Evolutionary conservation across 352 stramenopile species (phyloP), one percentile per base, ranked within the genome.

Genomic region (Peronospora tabacina): DNA sequence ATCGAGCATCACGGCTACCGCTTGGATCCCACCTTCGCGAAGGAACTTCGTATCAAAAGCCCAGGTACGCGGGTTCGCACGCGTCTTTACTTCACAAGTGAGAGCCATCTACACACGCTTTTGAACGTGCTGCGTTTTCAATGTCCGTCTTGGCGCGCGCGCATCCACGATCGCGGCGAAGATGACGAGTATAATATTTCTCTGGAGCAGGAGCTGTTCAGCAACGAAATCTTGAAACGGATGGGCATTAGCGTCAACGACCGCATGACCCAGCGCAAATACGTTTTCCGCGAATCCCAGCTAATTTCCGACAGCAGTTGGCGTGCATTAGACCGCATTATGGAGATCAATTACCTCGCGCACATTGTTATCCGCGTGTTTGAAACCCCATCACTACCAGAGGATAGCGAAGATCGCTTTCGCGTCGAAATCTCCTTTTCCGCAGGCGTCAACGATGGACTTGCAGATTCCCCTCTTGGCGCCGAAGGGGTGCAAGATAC

Each of bases 331-430:
- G 75, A 96, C 44, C 84, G 91, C 44, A 73, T 97, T 34, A 79
- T 77, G 10, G 96, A 99, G 68, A 79, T 99, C 35, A 98, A 97
- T 65, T 99, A 99, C 60, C 68, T 99, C 6, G 98, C 96, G 13
- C 97, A 99, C 55, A 88, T 99, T 45, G 90, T 99, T 2, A 97
- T 99, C 42, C 90, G 96, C 15, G 78, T 99, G 30, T 99, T 99
- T 47, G 97, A 99, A 76, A 91, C 98, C 44, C 84, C 82, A 13
- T 80, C 69, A 49, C 55, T 90, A 2, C 74, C 87, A 19, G 80
- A 90, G 59, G 80, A 90, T 35, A 85, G 70, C 52, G 82, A 90
- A 26, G 77, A 90, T 35, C 80, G 82, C 33, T 94, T 91, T 57
- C 80, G 82, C 9, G 78, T 90, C 8, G 80, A 94, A 64, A 91